Conservation (phyloP, 345 rosid species). For the Heritiera littoralis region DNA sequence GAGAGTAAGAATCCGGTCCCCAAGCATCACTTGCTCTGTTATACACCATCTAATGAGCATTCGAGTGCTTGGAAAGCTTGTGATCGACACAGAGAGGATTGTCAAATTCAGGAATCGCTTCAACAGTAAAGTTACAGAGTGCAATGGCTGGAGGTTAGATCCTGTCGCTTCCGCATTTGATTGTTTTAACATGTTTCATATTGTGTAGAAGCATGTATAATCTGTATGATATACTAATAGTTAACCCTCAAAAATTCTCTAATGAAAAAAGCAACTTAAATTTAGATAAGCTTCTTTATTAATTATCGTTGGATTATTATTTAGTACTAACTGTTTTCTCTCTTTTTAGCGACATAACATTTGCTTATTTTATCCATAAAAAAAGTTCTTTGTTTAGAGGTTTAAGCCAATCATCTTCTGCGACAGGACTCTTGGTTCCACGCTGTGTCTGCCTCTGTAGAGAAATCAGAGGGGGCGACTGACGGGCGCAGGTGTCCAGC, state of each 20-base stretch:
- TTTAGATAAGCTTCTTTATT: slow-evolving; percentile 17
- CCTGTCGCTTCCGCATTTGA: too few relatives aligned
- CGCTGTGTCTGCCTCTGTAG: background rate
- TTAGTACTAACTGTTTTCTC: background rate
- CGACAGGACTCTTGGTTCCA: background rate
- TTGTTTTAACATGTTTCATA: too few relatives aligned
- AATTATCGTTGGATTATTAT: background rate
- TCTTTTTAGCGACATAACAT: slow-evolving; percentile 6
- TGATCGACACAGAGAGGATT: too few relatives aligned
- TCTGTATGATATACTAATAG: background rate
- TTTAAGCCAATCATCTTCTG: background rate
- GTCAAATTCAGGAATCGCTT: too few relatives aligned
- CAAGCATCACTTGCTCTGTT: too few relatives aligned
- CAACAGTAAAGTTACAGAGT: too few relatives aligned
- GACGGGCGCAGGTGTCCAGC: slow-evolving; percentile 44
- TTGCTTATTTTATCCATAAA: background rate
- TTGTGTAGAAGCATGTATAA: too few relatives aligned
- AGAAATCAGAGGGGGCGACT: background rate
- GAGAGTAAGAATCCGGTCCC: too few relatives aligned
- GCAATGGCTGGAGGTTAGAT: too few relatives aligned
- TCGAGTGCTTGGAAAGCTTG: too few relatives aligned
- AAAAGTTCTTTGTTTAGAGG: background rate
- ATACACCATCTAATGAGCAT: too few relatives aligned
- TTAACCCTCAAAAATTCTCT: slow-evolving; percentile 49
- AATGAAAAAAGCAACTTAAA: background rate